Conservation (phyloP, 129 eudicot genomes). For the Helichrysum umbraculigerum region DNA sequence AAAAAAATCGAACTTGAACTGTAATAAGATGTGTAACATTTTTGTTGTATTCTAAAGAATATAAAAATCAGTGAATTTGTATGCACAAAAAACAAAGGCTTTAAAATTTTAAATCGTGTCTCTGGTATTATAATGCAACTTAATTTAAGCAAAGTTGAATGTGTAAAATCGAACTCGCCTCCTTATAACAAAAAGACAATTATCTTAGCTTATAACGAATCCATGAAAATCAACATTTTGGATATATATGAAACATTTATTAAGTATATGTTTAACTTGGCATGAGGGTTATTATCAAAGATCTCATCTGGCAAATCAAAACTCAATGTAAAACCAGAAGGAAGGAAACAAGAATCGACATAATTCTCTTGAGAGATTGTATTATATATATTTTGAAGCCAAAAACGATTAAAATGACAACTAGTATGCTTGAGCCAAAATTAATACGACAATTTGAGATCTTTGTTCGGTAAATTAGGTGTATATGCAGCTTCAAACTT, state of each 20-base stretch:
- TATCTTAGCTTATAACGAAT: background rate
- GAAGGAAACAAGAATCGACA: background rate
- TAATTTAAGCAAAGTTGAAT: background rate
- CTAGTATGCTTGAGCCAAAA: background rate
- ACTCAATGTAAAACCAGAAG: background rate
- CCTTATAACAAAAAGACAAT: background rate
- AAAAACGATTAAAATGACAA: background rate
- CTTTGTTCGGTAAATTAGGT: background rate
- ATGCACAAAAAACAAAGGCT: background rate
- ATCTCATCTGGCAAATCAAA: constrained; percentile 4
- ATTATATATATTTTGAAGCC: background rate
- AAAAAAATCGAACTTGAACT: constrained; percentile 4
- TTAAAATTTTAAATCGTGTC: background rate
- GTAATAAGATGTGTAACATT: background rate
- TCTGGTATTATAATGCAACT: background rate
- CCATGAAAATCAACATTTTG: background rate
- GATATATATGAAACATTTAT: background rate
- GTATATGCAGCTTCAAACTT: background rate
- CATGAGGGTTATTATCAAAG: background rate
- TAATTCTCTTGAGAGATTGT: background rate
- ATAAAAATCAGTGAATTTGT: too few species aligned
- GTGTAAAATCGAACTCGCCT: too few species aligned
- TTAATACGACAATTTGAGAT: background rate
- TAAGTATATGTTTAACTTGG: background rate
- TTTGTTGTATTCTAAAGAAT: constrained; percentile 7